A percentile compares a stretch with the other conserved stretches of the same genome.
Conservation (phyloP, 768 basidiomycete genomes). For the Paxillus ammoniavirescens region DNA sequence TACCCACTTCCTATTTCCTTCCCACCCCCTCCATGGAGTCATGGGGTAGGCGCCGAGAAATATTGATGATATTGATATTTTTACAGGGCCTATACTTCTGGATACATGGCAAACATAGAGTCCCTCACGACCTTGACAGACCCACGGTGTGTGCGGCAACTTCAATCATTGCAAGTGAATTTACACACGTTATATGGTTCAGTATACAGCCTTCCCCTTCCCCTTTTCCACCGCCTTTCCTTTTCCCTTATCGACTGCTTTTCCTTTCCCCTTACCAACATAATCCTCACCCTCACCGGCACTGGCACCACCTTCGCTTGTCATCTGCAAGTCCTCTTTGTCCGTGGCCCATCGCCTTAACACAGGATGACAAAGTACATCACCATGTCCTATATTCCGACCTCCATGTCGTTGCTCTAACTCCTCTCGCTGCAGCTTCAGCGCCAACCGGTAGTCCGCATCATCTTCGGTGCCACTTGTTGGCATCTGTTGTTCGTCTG, state of each 20-base stretch:
- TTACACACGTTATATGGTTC: no score
- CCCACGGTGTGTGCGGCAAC: no score
- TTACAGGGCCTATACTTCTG: no score
- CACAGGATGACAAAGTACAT: not conserved
- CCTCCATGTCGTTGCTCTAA: not conserved
- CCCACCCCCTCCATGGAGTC: no score
- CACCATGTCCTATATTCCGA: not conserved
- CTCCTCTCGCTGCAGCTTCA: not conserved
- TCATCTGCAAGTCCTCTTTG: not conserved
- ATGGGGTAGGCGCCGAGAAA: no score
- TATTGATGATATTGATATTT: no score
- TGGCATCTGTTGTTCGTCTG: not conserved
- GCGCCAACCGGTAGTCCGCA: not conserved
- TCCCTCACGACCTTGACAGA: no score
- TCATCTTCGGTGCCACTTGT: not conserved
- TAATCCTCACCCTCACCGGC: no score
- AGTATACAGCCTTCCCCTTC: not conserved
- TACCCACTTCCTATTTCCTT: no score
- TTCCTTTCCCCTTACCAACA: not conserved
- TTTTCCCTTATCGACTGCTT: not conserved
- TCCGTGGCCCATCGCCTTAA: not conserved
- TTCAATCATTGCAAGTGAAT: no score
- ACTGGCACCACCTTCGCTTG: not conserved
- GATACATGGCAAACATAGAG: no score
- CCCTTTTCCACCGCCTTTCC: not conserved